A percentile compares a stretch with the other conserved stretches of the same genome.
Conservation (phyloP, 2,329 filamentous ascomycete species). For the Diaporthe vaccinii region DNA sequence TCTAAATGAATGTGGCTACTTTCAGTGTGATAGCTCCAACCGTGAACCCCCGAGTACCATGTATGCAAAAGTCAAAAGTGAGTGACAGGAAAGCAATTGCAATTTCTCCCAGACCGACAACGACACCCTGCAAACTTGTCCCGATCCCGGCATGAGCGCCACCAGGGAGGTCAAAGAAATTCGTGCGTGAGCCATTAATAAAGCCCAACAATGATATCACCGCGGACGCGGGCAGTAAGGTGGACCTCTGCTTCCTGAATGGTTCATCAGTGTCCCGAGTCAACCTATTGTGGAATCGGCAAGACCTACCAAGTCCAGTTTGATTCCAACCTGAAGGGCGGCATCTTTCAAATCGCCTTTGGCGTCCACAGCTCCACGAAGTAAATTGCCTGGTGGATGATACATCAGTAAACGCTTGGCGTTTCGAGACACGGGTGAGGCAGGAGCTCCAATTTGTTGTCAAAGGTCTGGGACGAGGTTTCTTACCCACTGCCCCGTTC, state of each 20-base stretch:
- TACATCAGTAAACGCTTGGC: not conserved
- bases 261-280: not conserved
- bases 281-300: too few relatives aligned
- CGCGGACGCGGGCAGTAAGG: conserved; percentile 70
- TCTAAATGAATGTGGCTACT: conserved; percentile 37
- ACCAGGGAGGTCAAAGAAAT: conserved; percentile 14
- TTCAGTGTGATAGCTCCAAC: conserved; percentile 34
- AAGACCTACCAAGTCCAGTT: conserved; percentile 63
- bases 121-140: conserved; percentile 33
- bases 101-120: conserved; percentile 27
- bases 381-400: conserved; percentile 61
- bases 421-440: not conserved
- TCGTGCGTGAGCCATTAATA: conserved; percentile 54
- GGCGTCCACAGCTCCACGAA: conserved; percentile 69
- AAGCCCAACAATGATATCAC: conserved; percentile 72
- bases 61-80: conserved; percentile 36
- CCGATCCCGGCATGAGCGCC: conserved; percentile 24
- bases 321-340: conserved; percentile 72
- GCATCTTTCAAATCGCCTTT: conserved; percentile 70
- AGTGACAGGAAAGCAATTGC: conserved; percentile 37
- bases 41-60: conserved; percentile 29
- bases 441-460: not conserved
- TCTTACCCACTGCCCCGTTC: conserved; percentile 37
- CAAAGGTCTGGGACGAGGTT: not conserved
- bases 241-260: conserved; percentile 69